phyloP scores from a whole-genome alignment of 129 eudicot genomes.

The Rutidosis leptorrhynchoides region DNA sequence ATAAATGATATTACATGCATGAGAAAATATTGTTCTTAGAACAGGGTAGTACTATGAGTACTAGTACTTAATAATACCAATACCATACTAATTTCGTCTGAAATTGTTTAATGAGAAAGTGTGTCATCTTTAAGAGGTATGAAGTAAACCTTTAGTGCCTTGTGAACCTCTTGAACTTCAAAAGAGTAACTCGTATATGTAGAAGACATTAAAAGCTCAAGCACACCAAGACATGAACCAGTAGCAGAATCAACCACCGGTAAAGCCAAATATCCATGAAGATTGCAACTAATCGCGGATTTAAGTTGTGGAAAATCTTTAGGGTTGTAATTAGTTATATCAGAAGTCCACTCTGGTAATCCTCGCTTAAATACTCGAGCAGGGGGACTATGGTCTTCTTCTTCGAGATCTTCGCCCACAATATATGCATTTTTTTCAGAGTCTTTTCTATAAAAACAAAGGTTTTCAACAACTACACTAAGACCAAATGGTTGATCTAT shows the following conservation, averaged over 20 bases:
- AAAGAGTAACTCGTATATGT: slow-evolving; percentile 1
- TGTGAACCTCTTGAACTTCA: slow-evolving; percentile 16
- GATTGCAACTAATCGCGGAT: slow-evolving; percentile 11
- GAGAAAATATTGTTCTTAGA: too few species aligned
- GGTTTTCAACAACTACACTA: background rate
- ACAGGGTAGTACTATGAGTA: too few species aligned
- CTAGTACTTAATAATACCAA: too few species aligned
- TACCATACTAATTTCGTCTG: too few species aligned
- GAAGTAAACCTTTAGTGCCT: background rate
- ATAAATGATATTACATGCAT: too few species aligned
- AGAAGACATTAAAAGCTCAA: slow-evolving; percentile 4
- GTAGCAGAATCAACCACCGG: slow-evolving; percentile 13
- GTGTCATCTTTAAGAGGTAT: background rate
- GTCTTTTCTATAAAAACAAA: background rate
- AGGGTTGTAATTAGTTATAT: background rate
- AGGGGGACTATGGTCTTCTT: background rate
- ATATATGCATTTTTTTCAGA: background rate
- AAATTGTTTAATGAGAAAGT: too few species aligned
- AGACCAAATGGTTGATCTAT: slow-evolving; percentile 15
- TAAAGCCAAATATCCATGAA: slow-evolving; percentile 21
- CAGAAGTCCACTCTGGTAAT: slow-evolving; percentile 20
- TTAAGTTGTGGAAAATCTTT: slow-evolving; percentile 19
- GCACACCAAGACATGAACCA: slow-evolving; percentile 5
- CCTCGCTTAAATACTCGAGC: slow-evolving; percentile 13
- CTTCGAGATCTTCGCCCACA: slow-evolving; percentile 7